phyloP scores from a whole-genome alignment of 2,329 filamentous ascomycete genomes.

The Rutstroemia sp. region DNA sequence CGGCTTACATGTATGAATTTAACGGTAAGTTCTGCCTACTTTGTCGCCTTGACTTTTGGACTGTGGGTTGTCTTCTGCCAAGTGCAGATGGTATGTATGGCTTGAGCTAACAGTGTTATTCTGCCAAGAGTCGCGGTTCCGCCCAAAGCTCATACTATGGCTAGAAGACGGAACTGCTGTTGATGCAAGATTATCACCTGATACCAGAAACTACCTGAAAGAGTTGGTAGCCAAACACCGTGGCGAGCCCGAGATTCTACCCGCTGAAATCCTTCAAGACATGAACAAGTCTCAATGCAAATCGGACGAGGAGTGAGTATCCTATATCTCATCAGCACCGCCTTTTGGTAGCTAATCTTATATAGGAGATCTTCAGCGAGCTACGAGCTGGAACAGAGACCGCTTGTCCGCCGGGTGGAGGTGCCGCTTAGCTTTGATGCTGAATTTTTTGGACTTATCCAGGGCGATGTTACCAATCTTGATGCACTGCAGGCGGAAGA shows the following conservation, averaged over 20 bases:
- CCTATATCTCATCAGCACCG: neutral
- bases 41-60: no score
- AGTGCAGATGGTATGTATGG: neutral
- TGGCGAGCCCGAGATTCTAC: neutral
- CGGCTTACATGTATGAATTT: conserved; percentile 45
- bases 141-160: conserved; percentile 63
- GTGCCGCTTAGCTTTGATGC: conserved; percentile 70
- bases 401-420: conserved; percentile 46
- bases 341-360: no score
- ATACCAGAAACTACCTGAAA: conserved; percentile 55
- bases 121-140: conserved; percentile 39
- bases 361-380: neutral
- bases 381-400: neutral
- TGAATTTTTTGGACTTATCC: conserved; percentile 72
- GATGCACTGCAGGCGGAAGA: conserved; percentile 58
- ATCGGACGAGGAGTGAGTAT: neutral
- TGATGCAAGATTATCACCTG: conserved; percentile 52
- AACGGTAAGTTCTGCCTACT: conserved; percentile 35
- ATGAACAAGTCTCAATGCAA: neutral
- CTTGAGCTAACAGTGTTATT: neutral
- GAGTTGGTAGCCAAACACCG: conserved; percentile 36
- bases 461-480: conserved; percentile 55
- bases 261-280: neutral
- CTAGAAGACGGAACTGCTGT: conserved; percentile 58
- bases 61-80: no score